Evolutionary conservation across 192 early-diverging fungal genomes (phyloP).

Genomic region (Cetraspora pellucida): DNA sequence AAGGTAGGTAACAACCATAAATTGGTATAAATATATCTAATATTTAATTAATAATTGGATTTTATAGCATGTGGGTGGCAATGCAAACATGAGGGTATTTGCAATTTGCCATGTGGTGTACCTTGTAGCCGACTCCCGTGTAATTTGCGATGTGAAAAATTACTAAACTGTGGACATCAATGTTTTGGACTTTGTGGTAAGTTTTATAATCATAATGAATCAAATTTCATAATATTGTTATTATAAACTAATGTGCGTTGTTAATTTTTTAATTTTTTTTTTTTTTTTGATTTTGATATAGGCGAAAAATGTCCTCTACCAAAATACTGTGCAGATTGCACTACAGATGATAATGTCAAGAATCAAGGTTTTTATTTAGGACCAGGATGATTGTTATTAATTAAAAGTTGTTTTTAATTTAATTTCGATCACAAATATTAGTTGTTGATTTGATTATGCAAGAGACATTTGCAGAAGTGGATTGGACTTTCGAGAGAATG

Average conservation of each 20-base stretch:
- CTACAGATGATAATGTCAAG: conserved; percentile 13
- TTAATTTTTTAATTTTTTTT: not conserved
- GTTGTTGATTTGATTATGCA: conserved; percentile 37
- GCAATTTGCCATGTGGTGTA: conserved; percentile 53
- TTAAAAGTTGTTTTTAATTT: not conserved
- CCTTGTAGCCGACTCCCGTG: conserved; percentile 62
- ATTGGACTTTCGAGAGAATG: conserved; percentile 49
- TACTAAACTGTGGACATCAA: conserved; percentile 50
- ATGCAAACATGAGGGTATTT: conserved; percentile 51
- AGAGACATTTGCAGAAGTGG: conserved; percentile 39
- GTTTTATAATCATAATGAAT: not conserved
- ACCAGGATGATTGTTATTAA: not conserved
- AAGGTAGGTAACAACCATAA: not conserved
- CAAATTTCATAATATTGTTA: not conserved
- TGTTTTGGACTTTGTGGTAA: conserved; percentile 42
- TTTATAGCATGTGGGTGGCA: conserved; percentile 45
- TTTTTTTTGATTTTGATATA: not conserved
- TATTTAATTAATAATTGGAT: too few relatives aligned
- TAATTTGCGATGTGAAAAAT: conserved; percentile 49
- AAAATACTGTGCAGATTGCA: conserved; percentile 44
- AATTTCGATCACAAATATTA: not conserved
- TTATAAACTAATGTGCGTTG: too few relatives aligned
- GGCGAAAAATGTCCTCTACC: conserved; percentile 42
- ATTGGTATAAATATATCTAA: too few relatives aligned
- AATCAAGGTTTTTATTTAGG: conserved; percentile 17